phyloP scores from a whole-genome alignment of 345 rosid genomes.

The Arabidopsis arenosa region DNA sequence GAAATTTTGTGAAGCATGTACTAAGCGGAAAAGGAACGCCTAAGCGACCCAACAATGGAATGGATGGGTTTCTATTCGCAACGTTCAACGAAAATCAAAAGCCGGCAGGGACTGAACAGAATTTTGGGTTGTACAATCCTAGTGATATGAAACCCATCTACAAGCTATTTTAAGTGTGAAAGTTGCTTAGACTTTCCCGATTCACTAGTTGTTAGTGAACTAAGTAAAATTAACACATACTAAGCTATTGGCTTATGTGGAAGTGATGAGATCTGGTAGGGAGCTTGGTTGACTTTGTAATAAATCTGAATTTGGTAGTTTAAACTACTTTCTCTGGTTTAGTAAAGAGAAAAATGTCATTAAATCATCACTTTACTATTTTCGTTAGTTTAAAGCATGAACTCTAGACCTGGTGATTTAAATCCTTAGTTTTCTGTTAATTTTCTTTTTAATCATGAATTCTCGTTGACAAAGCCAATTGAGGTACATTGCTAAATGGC shows the following conservation, averaged over 20 bases:
- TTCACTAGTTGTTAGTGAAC: background rate
- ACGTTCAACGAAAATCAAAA: constrained; percentile 1
- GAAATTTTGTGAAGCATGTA: background rate
- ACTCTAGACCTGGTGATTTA: too few relatives aligned
- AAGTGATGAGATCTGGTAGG: background rate
- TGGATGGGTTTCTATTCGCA: background rate
- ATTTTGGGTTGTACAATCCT: background rate
- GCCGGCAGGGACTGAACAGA: constrained; percentile 5
- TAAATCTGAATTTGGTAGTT: background rate
- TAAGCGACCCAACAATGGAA: background rate
- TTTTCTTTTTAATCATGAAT: too few relatives aligned
- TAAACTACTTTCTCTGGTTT: background rate
- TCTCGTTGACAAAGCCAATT: too few relatives aligned
- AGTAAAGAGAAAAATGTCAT: too few relatives aligned
- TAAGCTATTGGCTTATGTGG: background rate
- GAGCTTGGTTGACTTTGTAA: background rate
- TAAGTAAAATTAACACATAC: background rate
- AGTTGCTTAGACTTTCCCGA: background rate
- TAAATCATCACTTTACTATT: too few relatives aligned
- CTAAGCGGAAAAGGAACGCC: background rate
- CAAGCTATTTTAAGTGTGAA: background rate
- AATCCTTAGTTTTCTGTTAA: too few relatives aligned
- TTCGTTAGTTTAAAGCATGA: too few relatives aligned
- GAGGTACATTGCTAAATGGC: too few relatives aligned
- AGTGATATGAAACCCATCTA: background rate